phyloP scores from a whole-genome alignment of 177 flowering plant genomes.

The Vitis hybrid region DNA sequence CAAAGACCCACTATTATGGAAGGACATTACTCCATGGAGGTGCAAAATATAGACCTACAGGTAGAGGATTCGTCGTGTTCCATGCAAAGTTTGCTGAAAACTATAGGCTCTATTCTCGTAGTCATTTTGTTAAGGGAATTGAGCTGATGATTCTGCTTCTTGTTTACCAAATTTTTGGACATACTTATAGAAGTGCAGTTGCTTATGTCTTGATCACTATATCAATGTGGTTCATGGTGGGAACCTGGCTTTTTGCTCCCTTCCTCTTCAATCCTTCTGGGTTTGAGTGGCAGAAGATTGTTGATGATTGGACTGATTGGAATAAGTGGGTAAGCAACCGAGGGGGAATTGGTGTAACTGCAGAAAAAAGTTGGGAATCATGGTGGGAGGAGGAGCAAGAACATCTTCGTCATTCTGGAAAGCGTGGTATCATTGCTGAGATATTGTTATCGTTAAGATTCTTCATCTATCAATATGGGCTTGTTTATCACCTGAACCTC shows the following conservation, averaged over 20 bases:
- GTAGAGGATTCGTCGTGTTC: slow-evolving; percentile 97
- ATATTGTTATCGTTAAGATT: slow-evolving; percentile 75
- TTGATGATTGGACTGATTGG: slow-evolving; percentile 99
- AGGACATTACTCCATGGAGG: slow-evolving; percentile 97
- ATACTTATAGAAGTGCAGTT: slow-evolving; percentile 59
- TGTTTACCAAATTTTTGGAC: slow-evolving; percentile 86
- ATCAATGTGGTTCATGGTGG: slow-evolving; percentile 99
- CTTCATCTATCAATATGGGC: slow-evolving; percentile 93
- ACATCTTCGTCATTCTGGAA: slow-evolving; percentile 86
- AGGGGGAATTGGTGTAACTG: slow-evolving; percentile 93
- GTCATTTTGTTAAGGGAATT: slow-evolving; percentile 94
- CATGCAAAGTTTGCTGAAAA: slow-evolving; percentile 99
- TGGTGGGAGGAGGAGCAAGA: slow-evolving; percentile 99
- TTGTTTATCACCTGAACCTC: slow-evolving; percentile 80
- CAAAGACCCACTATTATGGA: slow-evolving; percentile 95
- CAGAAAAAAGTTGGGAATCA: slow-evolving; percentile 98
- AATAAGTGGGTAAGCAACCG: slow-evolving; percentile 90
- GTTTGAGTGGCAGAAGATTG: slow-evolving; percentile 98
- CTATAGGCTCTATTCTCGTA: slow-evolving; percentile 91
- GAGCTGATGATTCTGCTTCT: slow-evolving; percentile 89
- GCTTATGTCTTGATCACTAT: slow-evolving; percentile 83
- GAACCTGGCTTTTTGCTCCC: slow-evolving; percentile 99
- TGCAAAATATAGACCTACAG: slow-evolving; percentile 90
- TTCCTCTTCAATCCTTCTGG: slow-evolving; percentile 98
- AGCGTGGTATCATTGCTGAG: slow-evolving; percentile 79